Base-by-base conservation (phyloP, 2,329 filamentous ascomycete species). In the Scedosporium apiospermum region DNA sequence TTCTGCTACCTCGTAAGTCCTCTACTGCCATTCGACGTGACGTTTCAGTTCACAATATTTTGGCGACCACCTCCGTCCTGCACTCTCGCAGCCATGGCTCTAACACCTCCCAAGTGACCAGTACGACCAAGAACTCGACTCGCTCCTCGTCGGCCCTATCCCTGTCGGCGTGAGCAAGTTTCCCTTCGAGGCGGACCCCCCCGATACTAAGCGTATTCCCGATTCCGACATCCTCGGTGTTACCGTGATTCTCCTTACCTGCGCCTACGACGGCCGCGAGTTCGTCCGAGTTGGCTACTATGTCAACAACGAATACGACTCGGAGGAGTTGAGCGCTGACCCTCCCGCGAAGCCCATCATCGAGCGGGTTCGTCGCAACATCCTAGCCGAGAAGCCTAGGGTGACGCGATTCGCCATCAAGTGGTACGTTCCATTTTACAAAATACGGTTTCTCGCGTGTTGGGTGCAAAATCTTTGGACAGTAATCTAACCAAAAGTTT, bases 251-350 rank as follows among this genome's bases (percentile, higher is more conserved):
- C 88, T 99, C 63, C 84, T 99, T 67, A 96, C 92, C 63, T 98
- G 95, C 78, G 90, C 91, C 75, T 99, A 99, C 78, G 95, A 99
- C 71, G 89, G 90, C 62, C 87, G 95, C 71, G 95, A 99, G 76
- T 99, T 99, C 71, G 92, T 99, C 46, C 92, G 95, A 67, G 93
- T 99, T 51, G 95, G 95, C 65, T 99, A 99, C 84, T 99, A 99
- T 69, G 95, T 99, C 71, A 99, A 98, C 82, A 99, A 99, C 71
- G 96, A 99, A 76, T 99, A 99, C 75, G 91, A 96, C 69, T 89
- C 90, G 27, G 91, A 96, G 70, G 91, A 96, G 74, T 83, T 99
- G 66, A 89, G 86, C 69, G 87, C 88, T 58, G 93, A 98, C 69
- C 95, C 95, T 9, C 95, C 95, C 6, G 83, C 91, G 63, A 96